A percentile compares a stretch with the other conserved stretches of the same genome.
Conservation (phyloP, 2,329 filamentous ascomycete species). For the Graphilbum ipis-grandicollis region DNA sequence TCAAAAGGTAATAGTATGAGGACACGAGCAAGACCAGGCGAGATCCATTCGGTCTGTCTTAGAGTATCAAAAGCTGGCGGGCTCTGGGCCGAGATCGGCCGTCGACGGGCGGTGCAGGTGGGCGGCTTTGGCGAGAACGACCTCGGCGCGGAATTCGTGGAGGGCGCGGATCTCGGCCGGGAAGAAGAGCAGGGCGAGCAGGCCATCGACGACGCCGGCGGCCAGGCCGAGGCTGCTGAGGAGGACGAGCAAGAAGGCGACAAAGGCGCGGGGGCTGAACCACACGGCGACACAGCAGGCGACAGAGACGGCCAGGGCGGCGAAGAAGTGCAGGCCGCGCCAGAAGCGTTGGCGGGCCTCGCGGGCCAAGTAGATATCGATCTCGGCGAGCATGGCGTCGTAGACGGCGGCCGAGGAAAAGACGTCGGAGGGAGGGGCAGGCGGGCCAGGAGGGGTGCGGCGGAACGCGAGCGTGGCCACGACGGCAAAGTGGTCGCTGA, state of each 20-base stretch:
- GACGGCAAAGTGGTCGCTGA: conserved; percentile 91
- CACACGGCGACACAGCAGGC: conserved; percentile 69
- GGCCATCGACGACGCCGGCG: conserved; percentile 63
- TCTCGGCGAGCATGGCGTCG: conserved; percentile 56
- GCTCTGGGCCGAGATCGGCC: too few species aligned
- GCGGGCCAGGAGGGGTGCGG: neutral
- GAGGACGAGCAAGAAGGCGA: conserved; percentile 65
- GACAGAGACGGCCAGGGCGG: conserved; percentile 47
- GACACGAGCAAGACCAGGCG: too few species aligned
- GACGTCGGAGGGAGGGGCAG: neutral
- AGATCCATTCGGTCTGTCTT: too few species aligned
- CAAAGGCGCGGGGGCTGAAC: conserved; percentile 57
- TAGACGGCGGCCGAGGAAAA: conserved; percentile 12
- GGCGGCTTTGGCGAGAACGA: conserved; percentile 43
- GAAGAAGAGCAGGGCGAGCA: conserved; percentile 79
- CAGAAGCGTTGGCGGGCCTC: conserved; percentile 56
- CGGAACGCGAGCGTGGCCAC: conserved; percentile 50
- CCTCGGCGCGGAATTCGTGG: conserved; percentile 88
- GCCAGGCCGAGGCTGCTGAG: conserved; percentile 61
- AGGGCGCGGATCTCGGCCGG: conserved; percentile 66
- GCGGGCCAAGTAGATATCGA: conserved; percentile 48
- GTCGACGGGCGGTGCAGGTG: conserved; percentile 10
- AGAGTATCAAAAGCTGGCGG: too few species aligned
- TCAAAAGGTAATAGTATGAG: too few species aligned
- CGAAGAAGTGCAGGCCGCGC: conserved; percentile 58